A percentile compares a stretch with the other conserved stretches of the same genome.
These are phyloP conservation scores for Aegilops sharonensis DNA, from an alignment of 176 grass and related monocot species.

Conservation along the genomic window DNA sequence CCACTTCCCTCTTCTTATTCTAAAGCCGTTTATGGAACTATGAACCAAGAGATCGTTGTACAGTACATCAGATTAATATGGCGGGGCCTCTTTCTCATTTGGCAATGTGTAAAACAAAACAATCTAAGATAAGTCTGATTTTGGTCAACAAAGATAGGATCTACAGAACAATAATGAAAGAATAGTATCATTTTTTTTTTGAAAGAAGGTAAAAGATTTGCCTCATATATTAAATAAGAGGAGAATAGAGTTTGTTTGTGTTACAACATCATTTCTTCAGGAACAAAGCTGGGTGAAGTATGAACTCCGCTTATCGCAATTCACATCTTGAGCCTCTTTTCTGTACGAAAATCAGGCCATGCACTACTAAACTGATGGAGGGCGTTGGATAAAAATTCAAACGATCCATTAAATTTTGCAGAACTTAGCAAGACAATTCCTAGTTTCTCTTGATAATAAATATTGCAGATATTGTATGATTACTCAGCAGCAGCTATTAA, in stretches of 20 bases:
- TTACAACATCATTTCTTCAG: too few relatives aligned
- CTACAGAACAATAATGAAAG: neutral
- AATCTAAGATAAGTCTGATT: neutral
- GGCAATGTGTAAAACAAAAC: neutral
- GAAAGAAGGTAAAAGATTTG: too few relatives aligned
- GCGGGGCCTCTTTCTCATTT: neutral
- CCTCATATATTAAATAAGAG: too few relatives aligned
- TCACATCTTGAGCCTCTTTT: too few relatives aligned
- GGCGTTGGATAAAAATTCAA: too few relatives aligned
- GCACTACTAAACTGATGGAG: too few relatives aligned
- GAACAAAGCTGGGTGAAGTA: too few relatives aligned
- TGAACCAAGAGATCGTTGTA: constrained; percentile 7
- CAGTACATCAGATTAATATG: neutral
- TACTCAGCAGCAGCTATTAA: neutral
- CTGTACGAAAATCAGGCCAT: too few relatives aligned
- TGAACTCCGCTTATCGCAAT: too few relatives aligned
- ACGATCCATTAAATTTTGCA: neutral
- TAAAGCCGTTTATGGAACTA: neutral
- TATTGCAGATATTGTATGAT: neutral
- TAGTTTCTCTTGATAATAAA: constrained; percentile 3
- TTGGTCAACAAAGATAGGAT: neutral
- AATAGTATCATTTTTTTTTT: neutral
- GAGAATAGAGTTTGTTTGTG: too few relatives aligned
- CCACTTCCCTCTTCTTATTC: neutral
- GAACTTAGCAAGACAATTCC: constrained; percentile 17